A percentile compares a stretch with the other conserved stretches of the same genome.
Evolutionary conservation across 139 green algal species (phyloP).

Genomic region (Asterochloris erici): DNA sequence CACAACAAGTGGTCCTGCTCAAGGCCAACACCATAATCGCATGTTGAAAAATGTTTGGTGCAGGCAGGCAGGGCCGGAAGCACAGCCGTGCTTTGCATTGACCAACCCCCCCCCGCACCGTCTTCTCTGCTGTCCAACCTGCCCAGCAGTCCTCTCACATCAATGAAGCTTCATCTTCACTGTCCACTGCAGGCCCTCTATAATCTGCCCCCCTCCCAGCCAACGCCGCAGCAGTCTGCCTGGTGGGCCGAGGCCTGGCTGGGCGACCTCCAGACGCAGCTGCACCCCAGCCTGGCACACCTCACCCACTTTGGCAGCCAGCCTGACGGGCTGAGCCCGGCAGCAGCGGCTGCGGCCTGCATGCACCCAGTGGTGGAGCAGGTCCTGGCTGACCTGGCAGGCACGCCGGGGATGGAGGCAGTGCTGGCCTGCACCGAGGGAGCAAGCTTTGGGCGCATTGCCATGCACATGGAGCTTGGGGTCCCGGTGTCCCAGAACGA

Average conservation of each 20-base stretch:
- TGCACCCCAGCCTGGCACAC: neutral
- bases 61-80: no score
- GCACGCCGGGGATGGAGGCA: neutral
- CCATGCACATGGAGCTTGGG: neutral
- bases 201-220: neutral
- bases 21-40: no score
- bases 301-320: neutral
- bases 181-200: neutral
- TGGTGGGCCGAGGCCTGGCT: neutral
- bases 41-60: no score
- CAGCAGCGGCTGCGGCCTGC: neutral
- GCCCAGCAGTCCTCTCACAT: no score
- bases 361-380: slow-evolving; percentile 2
- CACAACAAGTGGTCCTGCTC: no score
- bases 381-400: neutral
- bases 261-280: neutral
- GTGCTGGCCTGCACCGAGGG: slow-evolving; percentile 10
- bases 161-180: neutral
- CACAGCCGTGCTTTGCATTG: no score
- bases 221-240: neutral
- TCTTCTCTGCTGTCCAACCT: no score
- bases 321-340: neutral
- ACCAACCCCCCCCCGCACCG: no score
- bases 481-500: neutral
- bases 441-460: neutral